Percentiles rank a stretch among this genome's conserved stretches.
phyloP scores from a whole-genome alignment of 1,139 yeast species.

The Yamadazyma jaroonii region DNA sequence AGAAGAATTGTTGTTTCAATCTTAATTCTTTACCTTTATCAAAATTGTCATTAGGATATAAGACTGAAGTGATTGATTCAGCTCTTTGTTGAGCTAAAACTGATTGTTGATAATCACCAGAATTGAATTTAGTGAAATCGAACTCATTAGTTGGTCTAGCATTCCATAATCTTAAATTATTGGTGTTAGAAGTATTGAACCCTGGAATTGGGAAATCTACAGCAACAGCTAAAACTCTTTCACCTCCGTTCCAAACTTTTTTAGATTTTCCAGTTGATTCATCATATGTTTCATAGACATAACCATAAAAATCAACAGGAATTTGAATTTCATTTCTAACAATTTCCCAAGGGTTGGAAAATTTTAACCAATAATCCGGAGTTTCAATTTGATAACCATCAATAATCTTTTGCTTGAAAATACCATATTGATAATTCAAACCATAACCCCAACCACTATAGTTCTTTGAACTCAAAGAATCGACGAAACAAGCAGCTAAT shows the following conservation, averaged over 20 bases:
- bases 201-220: constrained; percentile 95
- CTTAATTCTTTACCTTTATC: constrained; percentile 89
- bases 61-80: constrained; percentile 86
- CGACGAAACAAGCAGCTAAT: constrained; percentile 91
- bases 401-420: constrained; percentile 84
- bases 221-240: constrained; percentile 87
- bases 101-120: constrained; percentile 87
- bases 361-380: constrained; percentile 92
- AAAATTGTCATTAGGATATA: constrained; percentile 91
- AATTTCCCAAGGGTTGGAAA: constrained; percentile 91
- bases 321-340: constrained; percentile 83
- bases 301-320: constrained; percentile 91
- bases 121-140: constrained; percentile 87
- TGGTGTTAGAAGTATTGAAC: constrained; percentile 77
- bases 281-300: constrained; percentile 61
- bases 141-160: constrained; percentile 89
- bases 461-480: constrained; percentile 80
- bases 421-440: constrained; percentile 88
- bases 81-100: constrained; percentile 85
- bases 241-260: constrained; percentile 82
- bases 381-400: constrained; percentile 93
- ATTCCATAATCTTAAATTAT: constrained; percentile 88
- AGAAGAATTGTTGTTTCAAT: constrained; percentile 92
- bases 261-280: constrained; percentile 51
- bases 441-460: constrained; percentile 98